phyloP scores from a whole-genome alignment of 2,329 filamentous ascomycete genomes.

The Colletotrichum liaoningense region DNA sequence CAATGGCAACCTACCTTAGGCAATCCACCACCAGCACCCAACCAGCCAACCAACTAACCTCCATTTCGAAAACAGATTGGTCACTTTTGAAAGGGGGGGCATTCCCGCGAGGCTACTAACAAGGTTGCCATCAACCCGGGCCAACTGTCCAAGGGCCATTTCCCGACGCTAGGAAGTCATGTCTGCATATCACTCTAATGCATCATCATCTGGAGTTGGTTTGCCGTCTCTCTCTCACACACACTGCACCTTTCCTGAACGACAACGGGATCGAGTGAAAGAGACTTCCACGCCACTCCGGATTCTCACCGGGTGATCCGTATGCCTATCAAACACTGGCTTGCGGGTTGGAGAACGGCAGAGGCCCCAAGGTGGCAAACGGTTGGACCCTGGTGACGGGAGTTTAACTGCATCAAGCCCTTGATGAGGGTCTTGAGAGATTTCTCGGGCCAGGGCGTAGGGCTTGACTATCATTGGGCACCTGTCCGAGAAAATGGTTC shows the following conservation, averaged over 20 bases:
- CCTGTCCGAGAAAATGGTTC: constrained; percentile 3
- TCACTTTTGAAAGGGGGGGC: neutral
- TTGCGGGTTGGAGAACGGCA: neutral
- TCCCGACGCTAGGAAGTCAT: neutral
- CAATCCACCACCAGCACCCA: neutral
- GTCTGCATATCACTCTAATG: neutral
- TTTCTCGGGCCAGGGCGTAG: constrained; percentile 5
- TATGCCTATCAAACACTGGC: constrained; percentile 19
- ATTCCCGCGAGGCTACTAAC: neutral
- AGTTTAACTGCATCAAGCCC: constrained; percentile 23
- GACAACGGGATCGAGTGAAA: neutral
- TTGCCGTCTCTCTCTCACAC: neutral
- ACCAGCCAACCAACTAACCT: neutral
- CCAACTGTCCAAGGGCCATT: neutral
- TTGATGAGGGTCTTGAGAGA: neutral
- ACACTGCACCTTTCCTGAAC: constrained; percentile 7
- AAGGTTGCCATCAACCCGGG: neutral
- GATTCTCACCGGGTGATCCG: constrained; percentile 31
- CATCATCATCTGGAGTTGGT: neutral
- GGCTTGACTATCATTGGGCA: neutral
- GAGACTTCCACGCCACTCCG: constrained; percentile 15
- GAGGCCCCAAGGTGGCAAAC: constrained; percentile 18
- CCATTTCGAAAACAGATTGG: neutral
- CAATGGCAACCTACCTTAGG: neutral
- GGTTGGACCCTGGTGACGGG: constrained; percentile 9